These are phyloP conservation scores for Lagenaria siceraria DNA, from an alignment of 306 rosid species.

Conservation along the genomic window DNA sequence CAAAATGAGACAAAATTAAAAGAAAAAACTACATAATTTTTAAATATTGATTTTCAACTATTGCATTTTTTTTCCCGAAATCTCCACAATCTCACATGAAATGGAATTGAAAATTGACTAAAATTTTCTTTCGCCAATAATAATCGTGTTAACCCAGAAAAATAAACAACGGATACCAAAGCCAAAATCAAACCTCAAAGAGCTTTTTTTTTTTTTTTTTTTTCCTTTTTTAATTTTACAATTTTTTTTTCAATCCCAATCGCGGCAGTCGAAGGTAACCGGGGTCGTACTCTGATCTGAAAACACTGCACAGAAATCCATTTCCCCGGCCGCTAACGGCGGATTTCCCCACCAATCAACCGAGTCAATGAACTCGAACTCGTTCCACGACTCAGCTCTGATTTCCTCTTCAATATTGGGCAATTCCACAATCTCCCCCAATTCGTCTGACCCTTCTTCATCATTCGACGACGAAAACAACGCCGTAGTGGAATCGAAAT, in stretches of 20 bases:
- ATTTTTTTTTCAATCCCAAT: background rate
- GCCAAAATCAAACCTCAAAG: background rate
- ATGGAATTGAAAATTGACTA: background rate
- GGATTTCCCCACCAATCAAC: constrained; percentile 43
- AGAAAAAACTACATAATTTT: background rate
- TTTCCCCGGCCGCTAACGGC: constrained; percentile 7
- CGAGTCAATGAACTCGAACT: constrained; percentile 41
- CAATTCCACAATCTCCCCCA: constrained; percentile 62
- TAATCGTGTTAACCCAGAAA: background rate
- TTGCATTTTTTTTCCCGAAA: background rate
- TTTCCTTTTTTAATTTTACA: background rate
- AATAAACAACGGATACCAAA: background rate
- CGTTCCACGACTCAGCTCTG: constrained; percentile 25
- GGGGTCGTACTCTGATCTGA: background rate
- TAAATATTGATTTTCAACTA: background rate
- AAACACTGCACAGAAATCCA: background rate
- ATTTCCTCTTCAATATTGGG: constrained; percentile 53
- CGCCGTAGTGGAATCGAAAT: constrained; percentile 10
- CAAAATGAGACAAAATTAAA: background rate
- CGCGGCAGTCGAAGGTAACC: background rate
- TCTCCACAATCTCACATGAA: background rate
- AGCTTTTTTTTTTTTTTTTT: background rate
- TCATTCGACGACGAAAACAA: background rate
- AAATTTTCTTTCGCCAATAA: background rate
- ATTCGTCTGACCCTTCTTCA: constrained; percentile 29